These are phyloP conservation scores for Mycena indigotica DNA, from an alignment of 768 basidiomycete genomes.

Conservation along the genomic window DNA sequence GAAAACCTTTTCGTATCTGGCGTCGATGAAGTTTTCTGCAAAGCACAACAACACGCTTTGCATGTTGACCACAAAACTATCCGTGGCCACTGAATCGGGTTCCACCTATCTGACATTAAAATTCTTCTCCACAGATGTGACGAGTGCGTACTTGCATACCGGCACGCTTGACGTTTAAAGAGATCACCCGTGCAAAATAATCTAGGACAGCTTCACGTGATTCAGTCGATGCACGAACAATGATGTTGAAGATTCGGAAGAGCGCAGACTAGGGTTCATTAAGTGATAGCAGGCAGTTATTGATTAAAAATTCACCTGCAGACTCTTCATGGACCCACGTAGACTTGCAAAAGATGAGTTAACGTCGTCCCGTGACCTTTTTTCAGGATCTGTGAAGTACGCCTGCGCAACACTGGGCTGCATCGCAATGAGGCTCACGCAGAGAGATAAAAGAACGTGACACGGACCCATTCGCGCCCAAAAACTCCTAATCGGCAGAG, in stretches of 20 bases:
- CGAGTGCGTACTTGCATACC: slow-evolving; percentile 75
- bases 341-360: slow-evolving; percentile 85
- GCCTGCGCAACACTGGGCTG: slow-evolving; percentile 76
- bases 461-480: slow-evolving; percentile 81
- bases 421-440: slow-evolving; percentile 12
- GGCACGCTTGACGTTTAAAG: slow-evolving; percentile 79
- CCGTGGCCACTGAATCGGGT: slow-evolving; percentile 79
- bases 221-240: slow-evolving; percentile 82
- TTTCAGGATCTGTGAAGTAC: slow-evolving; percentile 88
- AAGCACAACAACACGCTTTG: slow-evolving; percentile 82
- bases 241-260: slow-evolving; percentile 84
- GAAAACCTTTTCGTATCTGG: slow-evolving; percentile 79
- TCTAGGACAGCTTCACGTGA: slow-evolving; percentile 80
- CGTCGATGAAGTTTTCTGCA: slow-evolving; percentile 94
- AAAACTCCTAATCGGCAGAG: slow-evolving; percentile 84
- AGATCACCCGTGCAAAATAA: slow-evolving; percentile 76
- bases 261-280: slow-evolving; percentile 47
- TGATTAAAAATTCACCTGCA: slow-evolving; percentile 66
- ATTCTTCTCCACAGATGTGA: background rate
- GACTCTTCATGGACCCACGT: slow-evolving; percentile 78
- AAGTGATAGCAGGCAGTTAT: background rate
- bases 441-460: slow-evolving; percentile 2
- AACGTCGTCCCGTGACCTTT: slow-evolving; percentile 70
- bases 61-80: slow-evolving; percentile 91
- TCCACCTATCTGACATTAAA: slow-evolving; percentile 61